Percentiles rank a stretch among this genome's conserved stretches.
Evolutionary conservation across 2,329 filamentous ascomycete genomes (phyloP).

Genomic region (Colletotrichum spinosum): DNA sequence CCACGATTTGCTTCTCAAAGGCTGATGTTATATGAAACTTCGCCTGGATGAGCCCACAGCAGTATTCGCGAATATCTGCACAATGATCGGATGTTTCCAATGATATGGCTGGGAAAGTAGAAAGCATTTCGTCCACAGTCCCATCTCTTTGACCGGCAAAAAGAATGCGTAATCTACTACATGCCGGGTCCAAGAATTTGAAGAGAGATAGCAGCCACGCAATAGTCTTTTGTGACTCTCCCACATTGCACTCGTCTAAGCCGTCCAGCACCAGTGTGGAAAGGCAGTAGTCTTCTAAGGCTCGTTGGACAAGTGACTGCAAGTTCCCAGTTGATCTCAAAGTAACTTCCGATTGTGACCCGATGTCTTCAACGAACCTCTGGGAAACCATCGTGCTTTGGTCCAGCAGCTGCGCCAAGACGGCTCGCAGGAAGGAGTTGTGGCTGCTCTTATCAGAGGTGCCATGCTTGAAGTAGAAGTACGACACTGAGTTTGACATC

Average conservation of each 20-base stretch:
- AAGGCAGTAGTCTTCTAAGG: not conserved
- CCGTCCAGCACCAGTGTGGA: not conserved
- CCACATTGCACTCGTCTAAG: not conserved
- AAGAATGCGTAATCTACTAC: not conserved
- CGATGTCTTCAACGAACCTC: not conserved
- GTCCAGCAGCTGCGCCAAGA: not conserved
- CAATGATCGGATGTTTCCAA: not conserved
- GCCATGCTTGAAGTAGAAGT: constrained; percentile 11
- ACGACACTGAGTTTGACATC: not conserved
- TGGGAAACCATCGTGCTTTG: not conserved
- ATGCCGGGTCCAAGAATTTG: not conserved
- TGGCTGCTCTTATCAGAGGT: not conserved
- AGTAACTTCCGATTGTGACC: not conserved
- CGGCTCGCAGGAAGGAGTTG: not conserved
- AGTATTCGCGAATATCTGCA: not conserved
- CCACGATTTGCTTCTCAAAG: not conserved
- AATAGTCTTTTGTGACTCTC: not conserved
- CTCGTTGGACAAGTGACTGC: not conserved
- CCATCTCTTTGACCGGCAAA: constrained; percentile 9
- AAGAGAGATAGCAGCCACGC: not conserved
- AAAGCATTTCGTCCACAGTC: not conserved
- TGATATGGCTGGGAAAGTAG: not conserved
- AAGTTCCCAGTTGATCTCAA: not conserved
- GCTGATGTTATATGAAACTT: not conserved
- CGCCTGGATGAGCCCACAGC: not conserved